Evolutionary conservation across 2,329 filamentous ascomycete species (phyloP).

Genomic region (Phoma herbarum): DNA sequence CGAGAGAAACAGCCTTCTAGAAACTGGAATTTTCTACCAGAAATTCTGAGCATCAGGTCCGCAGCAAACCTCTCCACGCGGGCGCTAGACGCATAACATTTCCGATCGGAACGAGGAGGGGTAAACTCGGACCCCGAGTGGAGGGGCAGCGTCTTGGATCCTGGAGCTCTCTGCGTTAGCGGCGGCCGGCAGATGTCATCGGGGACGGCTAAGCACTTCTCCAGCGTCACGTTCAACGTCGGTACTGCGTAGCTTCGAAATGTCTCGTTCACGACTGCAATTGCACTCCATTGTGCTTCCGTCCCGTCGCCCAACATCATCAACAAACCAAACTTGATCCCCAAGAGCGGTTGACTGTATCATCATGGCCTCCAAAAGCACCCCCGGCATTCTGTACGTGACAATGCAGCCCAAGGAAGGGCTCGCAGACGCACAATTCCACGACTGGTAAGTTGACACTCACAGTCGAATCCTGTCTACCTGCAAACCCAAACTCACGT

Average conservation of each 20-base stretch:
- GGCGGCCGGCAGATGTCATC: conserved; percentile 47
- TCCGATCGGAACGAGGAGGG: conserved; percentile 43
- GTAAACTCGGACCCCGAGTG: conserved; percentile 19
- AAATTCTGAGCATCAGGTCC: no score
- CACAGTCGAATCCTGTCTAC: conserved; percentile 32
- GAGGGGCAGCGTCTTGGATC: background rate
- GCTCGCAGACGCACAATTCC: conserved; percentile 74
- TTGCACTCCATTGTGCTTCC: background rate
- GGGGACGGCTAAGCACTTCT: conserved; percentile 31
- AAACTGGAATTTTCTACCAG: no score
- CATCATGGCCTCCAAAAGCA: conserved; percentile 54
- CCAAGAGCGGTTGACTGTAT: background rate
- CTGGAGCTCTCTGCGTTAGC: conserved; percentile 27
- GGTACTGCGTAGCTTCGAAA: background rate
- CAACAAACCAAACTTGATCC: background rate
- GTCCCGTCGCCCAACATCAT: background rate
- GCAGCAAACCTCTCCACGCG: no score
- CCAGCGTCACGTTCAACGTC: conserved; percentile 8
- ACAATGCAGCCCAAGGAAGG: conserved; percentile 81
- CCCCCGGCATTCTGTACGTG: conserved; percentile 79
- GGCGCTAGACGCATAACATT: background rate
- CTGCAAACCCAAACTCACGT: conserved; percentile 46
- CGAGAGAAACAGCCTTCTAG: no score
- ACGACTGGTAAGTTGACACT: conserved; percentile 64
- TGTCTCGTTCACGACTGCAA: background rate